Conservation (phyloP, 2,329 filamentous ascomycete species). For the Elsinoe arachidis region DNA sequence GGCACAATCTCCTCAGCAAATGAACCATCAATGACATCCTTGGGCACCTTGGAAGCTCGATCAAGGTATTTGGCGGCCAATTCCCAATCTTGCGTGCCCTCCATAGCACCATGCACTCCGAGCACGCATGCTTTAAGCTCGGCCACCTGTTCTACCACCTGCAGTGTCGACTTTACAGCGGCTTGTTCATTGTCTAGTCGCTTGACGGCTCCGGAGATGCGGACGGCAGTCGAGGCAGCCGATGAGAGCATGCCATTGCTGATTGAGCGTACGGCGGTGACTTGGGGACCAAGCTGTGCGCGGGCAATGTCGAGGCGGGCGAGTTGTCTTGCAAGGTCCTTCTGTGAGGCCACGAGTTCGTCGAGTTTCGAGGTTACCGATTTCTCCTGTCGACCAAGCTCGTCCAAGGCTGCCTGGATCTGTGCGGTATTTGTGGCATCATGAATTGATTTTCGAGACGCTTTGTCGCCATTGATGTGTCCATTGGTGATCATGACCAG, state of each 20-base stretch:
- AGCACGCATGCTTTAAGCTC: conserved; percentile 96
- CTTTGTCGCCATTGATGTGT: neutral
- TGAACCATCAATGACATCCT: conserved; percentile 67
- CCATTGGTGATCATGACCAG: conserved; percentile 10
- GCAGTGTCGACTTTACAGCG: conserved; percentile 79
- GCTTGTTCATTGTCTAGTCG: conserved; percentile 84
- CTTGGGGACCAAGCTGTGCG: conserved; percentile 78
- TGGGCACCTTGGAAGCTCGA: conserved; percentile 71
- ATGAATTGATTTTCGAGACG: conserved; percentile 42
- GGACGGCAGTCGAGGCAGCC: conserved; percentile 74
- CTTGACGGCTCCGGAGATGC: conserved; percentile 79
- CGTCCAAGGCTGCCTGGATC: conserved; percentile 66
- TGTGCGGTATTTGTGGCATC: conserved; percentile 68
- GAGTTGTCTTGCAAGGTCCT: conserved; percentile 78
- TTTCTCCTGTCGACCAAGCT: conserved; percentile 68
- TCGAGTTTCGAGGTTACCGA: conserved; percentile 66
- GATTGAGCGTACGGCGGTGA: conserved; percentile 71
- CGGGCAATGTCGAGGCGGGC: conserved; percentile 81
- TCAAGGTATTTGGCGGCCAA: conserved; percentile 84
- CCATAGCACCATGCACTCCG: conserved; percentile 92
- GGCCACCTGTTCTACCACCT: conserved; percentile 89
- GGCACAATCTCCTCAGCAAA: conserved; percentile 92
- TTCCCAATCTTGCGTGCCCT: conserved; percentile 96
- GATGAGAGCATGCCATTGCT: conserved; percentile 84
- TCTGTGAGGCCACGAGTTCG: conserved; percentile 69